Conservation (phyloP, 1,139 yeast genomes). For the Candida frijolesensis region DNA sequence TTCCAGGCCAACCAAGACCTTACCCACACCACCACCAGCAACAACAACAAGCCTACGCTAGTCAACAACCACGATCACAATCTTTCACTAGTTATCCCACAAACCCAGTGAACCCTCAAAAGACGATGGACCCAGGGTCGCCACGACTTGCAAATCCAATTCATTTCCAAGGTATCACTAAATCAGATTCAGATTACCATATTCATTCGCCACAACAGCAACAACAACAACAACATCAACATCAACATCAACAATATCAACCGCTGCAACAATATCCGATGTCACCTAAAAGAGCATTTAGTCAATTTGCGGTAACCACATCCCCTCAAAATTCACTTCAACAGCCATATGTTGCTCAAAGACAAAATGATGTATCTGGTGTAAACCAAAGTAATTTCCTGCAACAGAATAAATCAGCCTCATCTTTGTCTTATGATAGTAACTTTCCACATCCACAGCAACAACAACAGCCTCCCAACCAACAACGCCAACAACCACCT, state of each 20-base stretch:
- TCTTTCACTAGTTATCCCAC: neutral
- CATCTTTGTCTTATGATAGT: conserved; percentile 10
- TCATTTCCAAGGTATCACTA: neutral
- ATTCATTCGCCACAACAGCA: no score
- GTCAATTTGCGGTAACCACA: neutral
- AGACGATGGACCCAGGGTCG: conserved; percentile 4
- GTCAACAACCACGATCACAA: conserved; percentile 4
- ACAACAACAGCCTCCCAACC: conserved; percentile 8
- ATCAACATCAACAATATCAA: neutral
- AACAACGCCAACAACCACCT: conserved; percentile 8
- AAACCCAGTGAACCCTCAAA: neutral
- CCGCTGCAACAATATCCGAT: neutral
- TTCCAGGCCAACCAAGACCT: conserved; percentile 3
- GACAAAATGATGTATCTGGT: conserved; percentile 11
- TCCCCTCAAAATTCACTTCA: conserved; percentile 1
- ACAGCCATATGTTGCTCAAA: conserved; percentile 13
- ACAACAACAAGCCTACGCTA: conserved; percentile 3
- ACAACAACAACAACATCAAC: neutral
- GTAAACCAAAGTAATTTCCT: conserved; percentile 9
- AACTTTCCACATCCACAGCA: conserved; percentile 8
- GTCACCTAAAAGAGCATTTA: conserved; percentile 1
- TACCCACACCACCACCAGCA: conserved; percentile 4
- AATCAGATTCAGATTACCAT: neutral
- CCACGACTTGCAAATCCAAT: neutral
- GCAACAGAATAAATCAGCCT: conserved; percentile 10